These are phyloP conservation scores for Prunella vulgaris DNA, from an alignment of 257 asterid species.

Conservation along the genomic window DNA sequence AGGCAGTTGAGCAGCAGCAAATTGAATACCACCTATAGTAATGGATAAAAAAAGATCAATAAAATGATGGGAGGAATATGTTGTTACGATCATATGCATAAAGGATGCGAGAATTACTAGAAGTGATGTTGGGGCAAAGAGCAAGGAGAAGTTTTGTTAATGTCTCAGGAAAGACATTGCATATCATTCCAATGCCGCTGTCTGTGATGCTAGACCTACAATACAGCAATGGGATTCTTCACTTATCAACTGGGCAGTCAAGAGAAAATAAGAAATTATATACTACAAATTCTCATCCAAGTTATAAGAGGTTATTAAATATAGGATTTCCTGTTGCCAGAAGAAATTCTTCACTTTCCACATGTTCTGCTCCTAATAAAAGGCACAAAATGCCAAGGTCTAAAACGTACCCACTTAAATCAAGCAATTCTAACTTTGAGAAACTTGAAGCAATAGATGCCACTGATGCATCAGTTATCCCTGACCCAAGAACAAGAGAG, in stretches of 20 bases:
- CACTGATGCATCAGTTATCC: constrained; percentile 93
- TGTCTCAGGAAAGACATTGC: constrained; percentile 87
- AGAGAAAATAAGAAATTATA: neutral
- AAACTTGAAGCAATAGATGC: constrained; percentile 89
- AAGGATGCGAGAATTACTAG: constrained; percentile 52
- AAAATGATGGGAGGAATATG: neutral
- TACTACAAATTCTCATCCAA: no score
- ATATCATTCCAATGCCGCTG: constrained; percentile 93
- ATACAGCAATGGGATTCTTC: constrained; percentile 10
- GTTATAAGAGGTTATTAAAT: neutral
- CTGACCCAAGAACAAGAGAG: constrained; percentile 91
- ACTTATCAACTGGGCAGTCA: neutral
- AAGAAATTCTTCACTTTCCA: neutral
- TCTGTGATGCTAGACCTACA: constrained; percentile 91
- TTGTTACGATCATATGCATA: neutral
- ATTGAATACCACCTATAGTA: constrained; percentile 84
- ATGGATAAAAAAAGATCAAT: neutral
- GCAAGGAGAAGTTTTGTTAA: constrained; percentile 84
- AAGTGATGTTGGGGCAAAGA: constrained; percentile 90
- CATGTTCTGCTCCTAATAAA: neutral
- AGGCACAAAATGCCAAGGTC: neutral
- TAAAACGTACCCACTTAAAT: constrained; percentile 87
- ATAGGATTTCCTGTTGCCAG: neutral
- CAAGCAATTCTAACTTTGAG: constrained; percentile 78
- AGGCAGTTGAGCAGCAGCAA: constrained; percentile 92